Evolutionary conservation across 148 eudicot species (phyloP).

Genomic region (Agrostemma githago): DNA sequence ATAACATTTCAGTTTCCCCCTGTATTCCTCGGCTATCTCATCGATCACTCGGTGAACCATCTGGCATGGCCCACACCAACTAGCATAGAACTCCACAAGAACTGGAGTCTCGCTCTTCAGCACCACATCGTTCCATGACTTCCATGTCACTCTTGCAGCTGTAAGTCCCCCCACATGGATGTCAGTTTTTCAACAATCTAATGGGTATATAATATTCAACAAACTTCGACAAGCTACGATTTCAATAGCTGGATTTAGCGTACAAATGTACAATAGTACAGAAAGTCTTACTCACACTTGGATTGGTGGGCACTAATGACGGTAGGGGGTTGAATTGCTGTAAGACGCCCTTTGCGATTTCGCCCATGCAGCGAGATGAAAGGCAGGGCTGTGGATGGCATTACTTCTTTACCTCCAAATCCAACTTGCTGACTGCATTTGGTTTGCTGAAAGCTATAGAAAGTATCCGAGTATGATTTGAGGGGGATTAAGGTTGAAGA

Average conservation of each 20-base stretch:
- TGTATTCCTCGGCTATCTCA: conserved; percentile 73
- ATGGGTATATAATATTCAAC: no score
- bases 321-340: conserved; percentile 16
- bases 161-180: conserved; percentile 20
- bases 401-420: conserved; percentile 5
- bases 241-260: background rate
- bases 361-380: conserved; percentile 13
- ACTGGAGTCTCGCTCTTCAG: conserved; percentile 60
- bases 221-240: background rate
- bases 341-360: conserved; percentile 21
- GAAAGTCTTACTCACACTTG: conserved; percentile 22
- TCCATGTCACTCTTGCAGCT: conserved; percentile 58
- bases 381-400: conserved; percentile 16
- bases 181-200: background rate
- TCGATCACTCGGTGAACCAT: conserved; percentile 96
- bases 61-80: conserved; percentile 96
- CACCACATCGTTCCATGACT: conserved; percentile 77
- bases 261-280: no score
- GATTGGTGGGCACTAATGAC: conserved; percentile 20
- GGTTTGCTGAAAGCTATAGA: conserved; percentile 13
- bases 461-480: conserved; percentile 14
- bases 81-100: conserved; percentile 86
- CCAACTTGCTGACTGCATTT: conserved; percentile 5
- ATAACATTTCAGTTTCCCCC: conserved; percentile 59
- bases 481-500: conserved; percentile 17